These are phyloP conservation scores for Chaetomium sp. DNA, from an alignment of 2,329 filamentous ascomycete species.

Conservation along the genomic window DNA sequence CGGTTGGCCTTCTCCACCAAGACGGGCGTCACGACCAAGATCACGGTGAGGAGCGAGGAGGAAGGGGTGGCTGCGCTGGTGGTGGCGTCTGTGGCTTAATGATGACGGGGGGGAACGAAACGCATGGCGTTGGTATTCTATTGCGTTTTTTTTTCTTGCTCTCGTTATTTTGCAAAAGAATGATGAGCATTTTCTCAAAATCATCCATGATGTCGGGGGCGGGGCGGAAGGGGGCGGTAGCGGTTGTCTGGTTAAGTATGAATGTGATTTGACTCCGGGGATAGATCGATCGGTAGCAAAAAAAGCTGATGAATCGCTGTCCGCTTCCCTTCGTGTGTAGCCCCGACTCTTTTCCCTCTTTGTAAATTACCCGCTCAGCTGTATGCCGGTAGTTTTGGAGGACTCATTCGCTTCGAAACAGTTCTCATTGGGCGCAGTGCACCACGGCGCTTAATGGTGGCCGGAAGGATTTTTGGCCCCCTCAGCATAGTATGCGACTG, in stretches of 20 bases:
- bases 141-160: constrained; percentile 10
- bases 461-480: too few species aligned
- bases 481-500: too few species aligned
- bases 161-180: constrained; percentile 8
- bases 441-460: too few species aligned
- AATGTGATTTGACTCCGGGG: background rate
- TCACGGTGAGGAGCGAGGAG: constrained; percentile 86
- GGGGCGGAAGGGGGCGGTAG: background rate
- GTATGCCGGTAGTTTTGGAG: too few species aligned
- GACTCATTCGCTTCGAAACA: too few species aligned
- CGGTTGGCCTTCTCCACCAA: constrained; percentile 93
- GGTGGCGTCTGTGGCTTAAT: constrained; percentile 75
- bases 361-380: too few species aligned
- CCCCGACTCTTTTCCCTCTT: too few species aligned
- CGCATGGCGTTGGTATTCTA: constrained; percentile 20
- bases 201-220: constrained; percentile 5
- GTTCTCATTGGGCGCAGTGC: too few species aligned
- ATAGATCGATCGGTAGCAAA: constrained; percentile 4
- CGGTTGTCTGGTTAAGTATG: background rate
- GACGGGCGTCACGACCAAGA: constrained; percentile 92
- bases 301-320: too few species aligned
- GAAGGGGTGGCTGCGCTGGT: constrained; percentile 81
- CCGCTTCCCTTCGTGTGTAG: too few species aligned
- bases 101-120: constrained; percentile 5
- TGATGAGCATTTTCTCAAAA: constrained; percentile 11